Base-by-base conservation (phyloP, 768 basidiomycete genomes). In the Tricholomella constricta region DNA sequence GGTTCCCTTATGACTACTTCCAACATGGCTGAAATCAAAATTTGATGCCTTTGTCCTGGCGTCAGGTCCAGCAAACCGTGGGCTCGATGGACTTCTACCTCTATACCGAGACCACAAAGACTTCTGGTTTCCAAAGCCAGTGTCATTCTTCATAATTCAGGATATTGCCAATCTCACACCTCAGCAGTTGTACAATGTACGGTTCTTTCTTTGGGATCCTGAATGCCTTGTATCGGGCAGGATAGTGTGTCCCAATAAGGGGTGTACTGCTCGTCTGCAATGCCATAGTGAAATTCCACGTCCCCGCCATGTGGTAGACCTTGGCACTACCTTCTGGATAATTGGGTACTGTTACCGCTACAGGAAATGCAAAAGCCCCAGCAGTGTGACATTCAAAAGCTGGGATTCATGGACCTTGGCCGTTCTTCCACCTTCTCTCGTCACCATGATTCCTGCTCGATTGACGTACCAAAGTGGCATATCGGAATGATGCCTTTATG, bases 401-500 rank as follows among this genome's bases (percentile, higher is more conserved):
- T 52, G 45, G 50, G 53, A 54, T 23, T 11, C 38, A 25, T n/a
- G 40, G 15, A 55, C 55, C 20, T 25, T 58, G 12, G 26, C 26
- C 7, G 15, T 35, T 20, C 36, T 58, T 22, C 57, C 54, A 5
- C 20, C 8, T 3, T 10, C 45, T 15, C 42, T 58, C 17, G 37
- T 48, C 17, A 48, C 43, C 19, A 38, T 58, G 31, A 66, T 68
- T 32, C 59, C 60, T 6, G 57, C 59, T 12, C 53, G 52, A 35
- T 51, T 66, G 27, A 66, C 57, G 0, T 48, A 60, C 41, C 45
- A 55, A 22, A 47, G 62, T 51, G 65, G 60, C 1, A 55, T 67
- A 6, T 49, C 62, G n/a, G 1, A 59, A 52, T 12, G 27, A 29
- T n/a, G 5, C 64, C 0, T 59, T 66, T 32, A 37, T 49, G 6